A percentile compares a stretch with the other conserved stretches of the same genome.
Evolutionary conservation across 331 rosid species (phyloP).

Genomic region (Pyrus hybrid): DNA sequence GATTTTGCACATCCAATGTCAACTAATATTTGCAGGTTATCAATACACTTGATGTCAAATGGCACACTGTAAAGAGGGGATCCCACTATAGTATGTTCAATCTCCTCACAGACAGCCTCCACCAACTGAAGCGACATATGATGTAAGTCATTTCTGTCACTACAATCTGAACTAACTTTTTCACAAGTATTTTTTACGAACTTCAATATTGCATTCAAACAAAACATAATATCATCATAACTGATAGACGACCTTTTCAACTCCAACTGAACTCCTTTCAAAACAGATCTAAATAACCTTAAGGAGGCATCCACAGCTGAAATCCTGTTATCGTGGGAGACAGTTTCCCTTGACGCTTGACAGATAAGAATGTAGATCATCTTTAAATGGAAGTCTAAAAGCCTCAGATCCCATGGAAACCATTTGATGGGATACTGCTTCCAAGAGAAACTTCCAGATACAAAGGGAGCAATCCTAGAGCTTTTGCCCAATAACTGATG

Average conservation of each 20-base stretch:
- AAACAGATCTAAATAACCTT: slow-evolving; percentile 49
- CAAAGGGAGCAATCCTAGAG: slow-evolving; percentile 19
- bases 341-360: slow-evolving; percentile 43
- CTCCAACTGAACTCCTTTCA: slow-evolving; percentile 62
- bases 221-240: slow-evolving; percentile 47
- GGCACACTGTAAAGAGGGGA: slow-evolving; percentile 71
- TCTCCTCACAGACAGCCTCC: slow-evolving; percentile 50
- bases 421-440: slow-evolving; percentile 54
- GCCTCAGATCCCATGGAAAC: slow-evolving; percentile 69
- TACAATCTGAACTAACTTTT: slow-evolving; percentile 30
- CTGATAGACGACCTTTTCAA: slow-evolving; percentile 40
- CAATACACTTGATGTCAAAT: slow-evolving; percentile 50
- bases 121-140: slow-evolving; percentile 33
- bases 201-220: slow-evolving; percentile 42
- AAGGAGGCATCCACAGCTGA: slow-evolving; percentile 39
- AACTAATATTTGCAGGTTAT: slow-evolving; percentile 28
- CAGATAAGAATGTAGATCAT: slow-evolving; percentile 37
- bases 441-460: slow-evolving; percentile 43
- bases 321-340: slow-evolving; percentile 36
- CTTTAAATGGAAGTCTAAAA: slow-evolving; percentile 54
- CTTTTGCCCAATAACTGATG: slow-evolving; percentile 12
- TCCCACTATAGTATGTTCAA: slow-evolving; percentile 57
- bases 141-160: slow-evolving; percentile 33
- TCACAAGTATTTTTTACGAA: slow-evolving; percentile 47
- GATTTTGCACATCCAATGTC: slow-evolving; percentile 24